phyloP scores from a whole-genome alignment of 495 filamentous ascomycete genomes.

The Aspergillus diversus region DNA sequence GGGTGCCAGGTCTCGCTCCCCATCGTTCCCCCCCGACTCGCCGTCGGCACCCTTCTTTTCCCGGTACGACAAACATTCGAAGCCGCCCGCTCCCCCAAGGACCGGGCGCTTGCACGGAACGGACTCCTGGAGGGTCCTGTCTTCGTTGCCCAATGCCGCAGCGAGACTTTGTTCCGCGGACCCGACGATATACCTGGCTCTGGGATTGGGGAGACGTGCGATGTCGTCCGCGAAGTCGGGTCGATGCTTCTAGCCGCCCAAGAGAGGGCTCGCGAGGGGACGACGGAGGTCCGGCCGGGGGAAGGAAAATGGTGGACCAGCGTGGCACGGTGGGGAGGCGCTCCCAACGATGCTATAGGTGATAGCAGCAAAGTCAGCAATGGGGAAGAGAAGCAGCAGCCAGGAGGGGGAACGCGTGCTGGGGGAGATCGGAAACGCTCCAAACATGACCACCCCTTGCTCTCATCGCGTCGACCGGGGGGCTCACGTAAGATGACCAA shows the following conservation, averaged over 20 bases:
- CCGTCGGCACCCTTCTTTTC: conserved; percentile 56
- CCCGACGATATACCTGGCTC: conserved; percentile 43
- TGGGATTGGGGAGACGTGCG: conserved; percentile 60
- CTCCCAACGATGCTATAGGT: conserved; percentile 63
- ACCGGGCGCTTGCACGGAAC: conserved; percentile 67
- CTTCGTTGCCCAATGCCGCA: conserved; percentile 58
- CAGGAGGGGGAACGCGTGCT: conserved; percentile 16
- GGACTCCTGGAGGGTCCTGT: conserved; percentile 79
- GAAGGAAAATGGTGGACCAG: conserved; percentile 83
- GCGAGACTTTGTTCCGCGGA: conserved; percentile 57
- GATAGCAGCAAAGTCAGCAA: conserved; percentile 40
- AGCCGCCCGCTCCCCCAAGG: conserved; percentile 68
- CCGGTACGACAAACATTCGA: conserved; percentile 57
- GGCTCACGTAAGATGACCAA: conserved; percentile 40
- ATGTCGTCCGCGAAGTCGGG: conserved; percentile 74
- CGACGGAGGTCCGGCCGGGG: conserved; percentile 65
- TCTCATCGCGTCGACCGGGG: conserved; percentile 39
- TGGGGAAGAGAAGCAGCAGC: conserved; percentile 28
- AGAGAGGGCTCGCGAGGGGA: conserved; percentile 75
- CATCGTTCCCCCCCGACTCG: conserved; percentile 63
- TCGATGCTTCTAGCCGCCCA: conserved; percentile 78
- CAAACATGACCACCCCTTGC: conserved; percentile 39
- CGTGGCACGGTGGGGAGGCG: conserved; percentile 75
- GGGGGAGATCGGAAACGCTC: conserved; percentile 46
- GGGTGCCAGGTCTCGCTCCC: conserved; percentile 70